Evolutionary conservation across 202 grass and related monocot genomes (phyloP).

Genomic region (Panicum hallii): DNA sequence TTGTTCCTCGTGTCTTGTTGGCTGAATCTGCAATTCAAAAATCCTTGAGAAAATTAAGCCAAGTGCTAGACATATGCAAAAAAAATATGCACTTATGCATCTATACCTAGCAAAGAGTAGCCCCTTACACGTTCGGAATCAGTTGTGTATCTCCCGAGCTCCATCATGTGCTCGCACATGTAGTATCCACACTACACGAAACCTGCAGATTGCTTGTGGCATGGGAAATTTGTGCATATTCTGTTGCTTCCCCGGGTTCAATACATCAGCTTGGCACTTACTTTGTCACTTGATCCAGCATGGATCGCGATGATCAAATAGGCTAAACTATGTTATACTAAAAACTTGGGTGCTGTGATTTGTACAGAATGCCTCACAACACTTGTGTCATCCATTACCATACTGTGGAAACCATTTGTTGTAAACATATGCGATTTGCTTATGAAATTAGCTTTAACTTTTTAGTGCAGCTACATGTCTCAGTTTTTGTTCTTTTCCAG

Average conservation of each 20-base stretch:
- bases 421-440: neutral
- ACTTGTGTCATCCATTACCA: neutral
- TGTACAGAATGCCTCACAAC: neutral
- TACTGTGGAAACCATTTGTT: neutral
- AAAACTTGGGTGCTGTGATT: neutral
- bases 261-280: neutral
- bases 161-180: too few relatives aligned
- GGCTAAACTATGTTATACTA: neutral
- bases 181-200: too few relatives aligned
- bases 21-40: too few relatives aligned
- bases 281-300: neutral
- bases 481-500: neutral
- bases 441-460: slow-evolving; percentile 1
- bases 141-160: too few relatives aligned
- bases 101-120: too few relatives aligned
- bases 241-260: neutral
- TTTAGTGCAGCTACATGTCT: neutral
- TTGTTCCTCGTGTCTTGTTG: too few relatives aligned
- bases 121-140: too few relatives aligned
- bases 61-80: too few relatives aligned
- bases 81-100: too few relatives aligned
- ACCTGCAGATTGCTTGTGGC: too few relatives aligned
- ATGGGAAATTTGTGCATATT: too few relatives aligned
- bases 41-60: too few relatives aligned
- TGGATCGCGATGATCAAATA: neutral